These are phyloP conservation scores for Noccaea caerulescens DNA, from an alignment of 345 rosid species.

Conservation along the genomic window DNA sequence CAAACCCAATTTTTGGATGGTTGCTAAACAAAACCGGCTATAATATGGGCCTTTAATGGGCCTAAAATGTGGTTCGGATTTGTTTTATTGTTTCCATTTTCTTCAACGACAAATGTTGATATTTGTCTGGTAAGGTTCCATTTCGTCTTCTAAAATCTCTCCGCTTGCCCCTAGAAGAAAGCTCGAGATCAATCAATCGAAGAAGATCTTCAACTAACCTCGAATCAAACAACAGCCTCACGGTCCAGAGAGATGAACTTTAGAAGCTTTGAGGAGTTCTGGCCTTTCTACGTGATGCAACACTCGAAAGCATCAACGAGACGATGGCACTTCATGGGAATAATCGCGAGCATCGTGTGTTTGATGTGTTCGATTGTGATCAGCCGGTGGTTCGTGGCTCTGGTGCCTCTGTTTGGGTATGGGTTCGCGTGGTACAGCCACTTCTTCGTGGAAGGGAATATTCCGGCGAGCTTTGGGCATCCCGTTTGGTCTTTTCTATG, in stretches of 20 bases:
- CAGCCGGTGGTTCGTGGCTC: slow-evolving; percentile 60
- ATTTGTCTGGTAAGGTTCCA: not conserved
- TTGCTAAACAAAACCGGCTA: not conserved
- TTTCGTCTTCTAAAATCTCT: slow-evolving; percentile 14
- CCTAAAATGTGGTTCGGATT: not conserved
- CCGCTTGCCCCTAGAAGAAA: slow-evolving; percentile 1
- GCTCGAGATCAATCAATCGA: slow-evolving; percentile 21
- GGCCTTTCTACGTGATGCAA: slow-evolving; percentile 86
- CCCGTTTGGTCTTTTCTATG: slow-evolving; percentile 87
- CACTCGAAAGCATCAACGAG: slow-evolving; percentile 90
- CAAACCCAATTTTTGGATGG: not conserved
- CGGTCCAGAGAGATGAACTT: slow-evolving; percentile 60
- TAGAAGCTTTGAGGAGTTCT: slow-evolving; percentile 90
- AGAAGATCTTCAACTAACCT: not conserved
- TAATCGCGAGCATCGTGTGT: slow-evolving; percentile 54
- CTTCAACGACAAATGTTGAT: not conserved
- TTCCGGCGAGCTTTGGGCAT: slow-evolving; percentile 82
- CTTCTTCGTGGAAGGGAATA: slow-evolving; percentile 90
- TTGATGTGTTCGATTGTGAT: slow-evolving; percentile 59
- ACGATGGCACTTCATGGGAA: slow-evolving; percentile 85
- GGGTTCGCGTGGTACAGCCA: slow-evolving; percentile 96
- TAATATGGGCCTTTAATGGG: slow-evolving; percentile 4
- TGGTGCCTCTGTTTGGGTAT: slow-evolving; percentile 76
- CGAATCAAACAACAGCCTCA: no score
- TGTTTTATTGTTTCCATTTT: not conserved